phyloP scores from a whole-genome alignment of 495 filamentous ascomycete species.

The Hypomontagnella submonticulosa region DNA sequence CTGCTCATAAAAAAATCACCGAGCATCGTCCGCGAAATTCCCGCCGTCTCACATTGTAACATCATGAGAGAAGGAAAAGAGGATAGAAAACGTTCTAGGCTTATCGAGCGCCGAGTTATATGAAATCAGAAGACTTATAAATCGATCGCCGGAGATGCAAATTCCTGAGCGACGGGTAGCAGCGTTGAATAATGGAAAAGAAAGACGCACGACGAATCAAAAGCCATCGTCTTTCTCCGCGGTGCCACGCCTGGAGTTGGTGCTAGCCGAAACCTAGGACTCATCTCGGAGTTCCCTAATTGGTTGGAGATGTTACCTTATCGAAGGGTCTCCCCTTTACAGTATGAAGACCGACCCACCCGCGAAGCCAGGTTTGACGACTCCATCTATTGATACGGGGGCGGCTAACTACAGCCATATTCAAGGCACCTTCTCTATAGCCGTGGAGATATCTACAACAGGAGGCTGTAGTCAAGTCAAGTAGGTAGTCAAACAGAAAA shows the following conservation, averaged over 20 bases:
- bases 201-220: conserved; percentile 5
- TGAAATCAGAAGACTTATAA: neutral
- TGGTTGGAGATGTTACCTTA: conserved; percentile 29
- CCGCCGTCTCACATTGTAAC: neutral
- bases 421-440: neutral
- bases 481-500: neutral
- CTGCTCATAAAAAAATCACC: neutral
- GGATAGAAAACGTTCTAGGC: neutral
- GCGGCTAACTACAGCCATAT: neutral
- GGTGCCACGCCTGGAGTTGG: conserved; percentile 5
- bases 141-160: conserved; percentile 32
- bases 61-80: neutral
- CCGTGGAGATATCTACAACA: neutral
- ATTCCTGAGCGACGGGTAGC: conserved; percentile 10
- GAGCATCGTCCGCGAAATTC: conserved; percentile 7
- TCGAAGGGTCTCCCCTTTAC: conserved; percentile 17
- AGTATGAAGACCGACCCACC: conserved; percentile 10
- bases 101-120: neutral
- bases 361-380: conserved; percentile 11
- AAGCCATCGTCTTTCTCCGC: conserved; percentile 31
- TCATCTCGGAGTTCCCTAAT: conserved; percentile 1
- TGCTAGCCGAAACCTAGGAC: neutral
- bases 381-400: conserved; percentile 2
- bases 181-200: conserved; percentile 14
- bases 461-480: neutral